Evolutionary conservation across 1,139 yeast genomes (phyloP).

Genomic region (Zygosaccharomyces pseudobailii): DNA sequence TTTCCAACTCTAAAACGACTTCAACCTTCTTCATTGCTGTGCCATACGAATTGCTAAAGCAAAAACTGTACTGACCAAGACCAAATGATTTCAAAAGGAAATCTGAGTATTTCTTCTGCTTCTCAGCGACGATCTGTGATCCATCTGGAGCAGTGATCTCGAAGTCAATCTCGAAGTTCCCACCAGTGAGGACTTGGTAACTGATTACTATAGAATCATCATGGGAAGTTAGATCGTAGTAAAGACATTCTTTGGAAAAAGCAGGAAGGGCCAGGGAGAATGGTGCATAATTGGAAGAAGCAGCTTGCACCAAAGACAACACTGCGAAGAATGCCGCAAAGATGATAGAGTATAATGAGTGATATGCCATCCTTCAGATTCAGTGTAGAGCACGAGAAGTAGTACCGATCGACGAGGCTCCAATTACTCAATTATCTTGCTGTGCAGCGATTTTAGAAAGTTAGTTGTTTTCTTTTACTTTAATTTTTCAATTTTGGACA

Average conservation of each 20-base stretch:
- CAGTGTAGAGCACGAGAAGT: not conserved
- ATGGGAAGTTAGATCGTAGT: constrained; percentile 33
- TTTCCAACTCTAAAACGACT: constrained; percentile 54
- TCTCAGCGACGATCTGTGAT: constrained; percentile 49
- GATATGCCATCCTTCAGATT: not conserved
- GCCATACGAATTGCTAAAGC: constrained; percentile 62
- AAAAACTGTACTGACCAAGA: constrained; percentile 60
- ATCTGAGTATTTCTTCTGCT: constrained; percentile 55
- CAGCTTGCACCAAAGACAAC: constrained; percentile 10
- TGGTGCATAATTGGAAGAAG: constrained; percentile 32
- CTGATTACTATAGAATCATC: constrained; percentile 39
- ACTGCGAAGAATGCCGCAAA: not conserved
- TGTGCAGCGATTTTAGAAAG: not conserved
- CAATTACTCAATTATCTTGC: not conserved
- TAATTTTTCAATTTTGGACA: not conserved
- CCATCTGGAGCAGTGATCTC: constrained; percentile 58
- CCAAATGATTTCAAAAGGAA: constrained; percentile 48
- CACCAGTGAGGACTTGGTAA: constrained; percentile 57
- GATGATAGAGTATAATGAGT: not conserved
- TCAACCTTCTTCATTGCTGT: constrained; percentile 64
- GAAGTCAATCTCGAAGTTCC: constrained; percentile 64
- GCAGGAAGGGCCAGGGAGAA: constrained; percentile 36
- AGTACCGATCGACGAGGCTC: not conserved
- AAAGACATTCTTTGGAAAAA: constrained; percentile 41
- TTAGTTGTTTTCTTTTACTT: not conserved